Evolutionary conservation across 306 rosid genomes (phyloP).

Genomic region (Potentilla sterilis): DNA sequence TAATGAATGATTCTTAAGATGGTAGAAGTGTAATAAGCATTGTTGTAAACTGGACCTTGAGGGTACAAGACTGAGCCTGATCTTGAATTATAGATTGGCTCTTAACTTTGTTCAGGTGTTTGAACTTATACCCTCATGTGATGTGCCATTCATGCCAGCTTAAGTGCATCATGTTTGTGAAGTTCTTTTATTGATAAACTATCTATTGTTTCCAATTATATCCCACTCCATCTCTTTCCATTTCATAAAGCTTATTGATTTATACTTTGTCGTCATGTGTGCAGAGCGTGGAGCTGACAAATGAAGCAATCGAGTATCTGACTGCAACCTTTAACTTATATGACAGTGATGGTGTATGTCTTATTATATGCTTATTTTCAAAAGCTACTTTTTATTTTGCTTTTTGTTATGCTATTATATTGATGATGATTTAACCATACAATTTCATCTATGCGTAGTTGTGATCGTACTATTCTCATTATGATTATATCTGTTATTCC

Average conservation of each 20-base stretch:
- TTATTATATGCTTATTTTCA: conserved; percentile 1
- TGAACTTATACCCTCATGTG: neutral
- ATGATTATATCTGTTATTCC: conserved; percentile 15
- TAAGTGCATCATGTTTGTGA: neutral
- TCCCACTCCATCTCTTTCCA: neutral
- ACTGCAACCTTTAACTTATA: conserved; percentile 69
- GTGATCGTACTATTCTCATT: conserved; percentile 14
- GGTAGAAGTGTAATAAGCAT: neutral
- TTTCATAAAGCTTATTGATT: conserved; percentile 4
- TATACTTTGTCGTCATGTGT: conserved; percentile 28
- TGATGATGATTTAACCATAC: neutral
- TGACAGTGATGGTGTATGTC: conserved; percentile 71
- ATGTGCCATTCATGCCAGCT: conserved; percentile 1
- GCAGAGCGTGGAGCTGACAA: conserved; percentile 97
- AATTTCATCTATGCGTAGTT: conserved; percentile 11
- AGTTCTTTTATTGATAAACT: neutral
- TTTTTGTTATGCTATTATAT: neutral
- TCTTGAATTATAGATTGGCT: neutral
- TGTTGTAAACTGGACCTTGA: neutral
- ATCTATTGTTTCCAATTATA: neutral
- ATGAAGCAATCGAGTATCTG: conserved; percentile 82
- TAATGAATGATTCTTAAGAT: neutral
- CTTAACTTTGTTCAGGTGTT: neutral
- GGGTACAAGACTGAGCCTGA: neutral
- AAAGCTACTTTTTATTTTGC: conserved; percentile 11